These are phyloP conservation scores for Zymoseptoria crescenta DNA, from an alignment of 2,329 filamentous ascomycete species.

Conservation along the genomic window DNA sequence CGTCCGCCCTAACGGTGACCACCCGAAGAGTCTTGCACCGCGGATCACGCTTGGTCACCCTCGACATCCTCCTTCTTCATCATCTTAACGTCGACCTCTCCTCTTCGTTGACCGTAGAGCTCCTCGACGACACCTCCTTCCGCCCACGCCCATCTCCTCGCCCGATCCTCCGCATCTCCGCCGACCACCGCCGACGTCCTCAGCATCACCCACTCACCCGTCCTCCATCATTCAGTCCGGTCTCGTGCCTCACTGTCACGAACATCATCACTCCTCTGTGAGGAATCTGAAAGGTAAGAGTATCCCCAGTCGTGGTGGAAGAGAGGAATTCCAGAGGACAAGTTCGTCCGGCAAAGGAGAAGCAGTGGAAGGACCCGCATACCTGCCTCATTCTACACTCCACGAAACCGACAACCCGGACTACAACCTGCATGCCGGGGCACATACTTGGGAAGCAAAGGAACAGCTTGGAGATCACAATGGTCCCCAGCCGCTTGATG, in stretches of 20 bases:
- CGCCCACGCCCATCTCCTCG: constrained; percentile 3
- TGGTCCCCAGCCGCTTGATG: neutral
- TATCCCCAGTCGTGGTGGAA: neutral
- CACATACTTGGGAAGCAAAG: neutral
- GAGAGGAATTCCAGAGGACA: neutral
- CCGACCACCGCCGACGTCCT: constrained; percentile 1
- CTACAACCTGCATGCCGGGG: neutral
- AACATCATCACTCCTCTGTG: neutral
- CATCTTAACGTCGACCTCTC: constrained; percentile 27
- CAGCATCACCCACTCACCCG: constrained; percentile 5
- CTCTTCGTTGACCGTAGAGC: constrained; percentile 38
- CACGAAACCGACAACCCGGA: neutral
- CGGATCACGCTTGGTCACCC: constrained; percentile 20
- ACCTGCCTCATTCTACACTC: neutral
- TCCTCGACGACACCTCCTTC: constrained; percentile 21
- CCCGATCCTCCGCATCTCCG: constrained; percentile 4
- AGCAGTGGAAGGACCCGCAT: neutral
- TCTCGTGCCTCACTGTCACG: constrained; percentile 11
- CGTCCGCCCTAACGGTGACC: constrained; percentile 16
- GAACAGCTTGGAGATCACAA: neutral
- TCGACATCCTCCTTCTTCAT: constrained; percentile 11
- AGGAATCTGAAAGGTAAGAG: neutral
- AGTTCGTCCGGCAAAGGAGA: neutral
- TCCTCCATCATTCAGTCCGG: neutral
- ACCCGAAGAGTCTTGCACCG: constrained; percentile 17